phyloP scores from a whole-genome alignment of 768 basidiomycete species.

The Hysterangium stoloniferum region DNA sequence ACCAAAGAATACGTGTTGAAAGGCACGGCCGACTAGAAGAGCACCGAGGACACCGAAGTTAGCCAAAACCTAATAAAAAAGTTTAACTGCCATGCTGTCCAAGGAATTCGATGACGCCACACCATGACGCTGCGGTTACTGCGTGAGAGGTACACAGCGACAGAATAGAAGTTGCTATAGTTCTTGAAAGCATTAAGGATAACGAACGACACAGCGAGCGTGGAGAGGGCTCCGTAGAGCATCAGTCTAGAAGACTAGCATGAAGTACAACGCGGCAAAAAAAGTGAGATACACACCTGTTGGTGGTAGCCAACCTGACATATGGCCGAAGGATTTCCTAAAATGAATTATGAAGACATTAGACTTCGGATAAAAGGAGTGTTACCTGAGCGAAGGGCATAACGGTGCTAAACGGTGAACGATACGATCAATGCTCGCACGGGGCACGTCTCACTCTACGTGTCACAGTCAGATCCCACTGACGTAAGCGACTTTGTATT shows the following conservation, averaged over 20 bases:
- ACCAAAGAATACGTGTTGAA: constrained; percentile 91
- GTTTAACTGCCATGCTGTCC: neutral
- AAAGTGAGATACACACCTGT: neutral
- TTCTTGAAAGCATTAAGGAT: constrained; percentile 73
- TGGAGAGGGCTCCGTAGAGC: constrained; percentile 61
- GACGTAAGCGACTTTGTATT: constrained; percentile 2
- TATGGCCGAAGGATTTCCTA: constrained; percentile 8
- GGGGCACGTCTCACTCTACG: too few species aligned
- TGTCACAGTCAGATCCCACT: neutral
- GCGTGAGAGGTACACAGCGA: constrained; percentile 86
- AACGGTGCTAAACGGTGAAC: neutral
- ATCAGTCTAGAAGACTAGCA: constrained; percentile 31
- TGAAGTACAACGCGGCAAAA: constrained; percentile 8
- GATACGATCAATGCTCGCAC: too few species aligned
- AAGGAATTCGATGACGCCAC: constrained; percentile 2
- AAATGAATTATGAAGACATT: neutral
- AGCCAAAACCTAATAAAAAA: constrained; percentile 59
- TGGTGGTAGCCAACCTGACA: constrained; percentile 9
- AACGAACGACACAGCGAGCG: constrained; percentile 60
- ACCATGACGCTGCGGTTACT: constrained; percentile 92
- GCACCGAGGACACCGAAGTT: constrained; percentile 83
- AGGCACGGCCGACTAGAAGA: constrained; percentile 62
- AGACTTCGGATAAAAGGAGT: neutral
- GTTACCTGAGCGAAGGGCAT: constrained; percentile 5
- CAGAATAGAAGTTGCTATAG: constrained; percentile 90